These are phyloP conservation scores for Hylodesmum podocarpum DNA, from an alignment of 306 rosid species.

Conservation along the genomic window DNA sequence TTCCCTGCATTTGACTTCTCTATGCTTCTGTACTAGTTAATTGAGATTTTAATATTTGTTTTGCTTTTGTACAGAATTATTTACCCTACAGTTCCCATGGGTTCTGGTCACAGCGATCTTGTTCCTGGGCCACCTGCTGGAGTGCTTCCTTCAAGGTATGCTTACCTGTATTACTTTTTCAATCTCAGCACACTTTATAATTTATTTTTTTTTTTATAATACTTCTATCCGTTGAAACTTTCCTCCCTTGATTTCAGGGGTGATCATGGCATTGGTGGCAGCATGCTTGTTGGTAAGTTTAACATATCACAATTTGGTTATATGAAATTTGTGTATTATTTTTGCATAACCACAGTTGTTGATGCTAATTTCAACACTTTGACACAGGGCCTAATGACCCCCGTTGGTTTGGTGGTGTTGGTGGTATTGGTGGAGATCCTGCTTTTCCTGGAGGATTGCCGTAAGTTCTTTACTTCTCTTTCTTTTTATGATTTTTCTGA, in stretches of 20 bases:
- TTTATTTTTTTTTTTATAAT: background rate
- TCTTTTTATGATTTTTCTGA: conserved; percentile 6
- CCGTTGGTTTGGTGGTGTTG: conserved; percentile 58
- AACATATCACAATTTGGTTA: background rate
- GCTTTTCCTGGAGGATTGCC: conserved; percentile 61
- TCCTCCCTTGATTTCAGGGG: conserved; percentile 45
- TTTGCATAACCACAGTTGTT: background rate
- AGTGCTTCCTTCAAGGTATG: conserved; percentile 64
- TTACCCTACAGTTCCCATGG: conserved; percentile 58
- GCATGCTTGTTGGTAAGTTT: conserved; percentile 74
- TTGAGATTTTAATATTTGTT: background rate
- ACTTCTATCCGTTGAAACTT: conserved; percentile 1
- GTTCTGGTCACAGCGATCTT: conserved; percentile 62
- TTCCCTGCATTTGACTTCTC: background rate
- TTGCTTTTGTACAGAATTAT: conserved; percentile 41
- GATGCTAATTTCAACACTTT: conserved; percentile 22
- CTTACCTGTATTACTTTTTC: background rate
- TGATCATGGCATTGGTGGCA: conserved; percentile 52
- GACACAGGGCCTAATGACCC: conserved; percentile 73
- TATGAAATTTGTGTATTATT: background rate
- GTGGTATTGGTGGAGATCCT: conserved; percentile 51
- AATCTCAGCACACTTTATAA: background rate
- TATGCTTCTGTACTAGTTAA: background rate
- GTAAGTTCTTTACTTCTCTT: conserved; percentile 52
- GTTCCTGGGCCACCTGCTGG: conserved; percentile 85